phyloP scores from a whole-genome alignment of 2,329 filamentous ascomycete genomes.

The Fusarium sp. region DNA sequence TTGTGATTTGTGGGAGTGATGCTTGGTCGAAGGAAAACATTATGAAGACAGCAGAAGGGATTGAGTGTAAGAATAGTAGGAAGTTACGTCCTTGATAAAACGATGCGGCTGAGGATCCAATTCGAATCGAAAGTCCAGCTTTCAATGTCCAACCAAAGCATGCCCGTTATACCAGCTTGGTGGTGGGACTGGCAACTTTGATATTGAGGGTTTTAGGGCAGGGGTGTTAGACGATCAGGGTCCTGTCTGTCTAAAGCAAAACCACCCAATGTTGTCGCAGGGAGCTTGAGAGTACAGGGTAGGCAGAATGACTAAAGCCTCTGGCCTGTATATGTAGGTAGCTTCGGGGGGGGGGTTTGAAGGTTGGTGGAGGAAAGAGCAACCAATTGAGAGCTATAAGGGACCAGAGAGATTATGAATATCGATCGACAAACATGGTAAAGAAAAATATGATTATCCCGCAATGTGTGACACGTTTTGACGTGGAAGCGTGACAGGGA shows the following conservation, averaged over 20 bases:
- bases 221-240: conserved; percentile 22
- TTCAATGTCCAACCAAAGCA: conserved; percentile 4
- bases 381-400: neutral
- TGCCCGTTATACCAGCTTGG: conserved; percentile 1
- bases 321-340: neutral
- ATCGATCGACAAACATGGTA: neutral
- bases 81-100: neutral
- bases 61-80: neutral
- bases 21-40: conserved; percentile 71
- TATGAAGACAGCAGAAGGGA: conserved; percentile 13
- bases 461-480: conserved; percentile 18
- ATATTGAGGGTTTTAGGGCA: conserved; percentile 31
- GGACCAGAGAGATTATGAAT: neutral
- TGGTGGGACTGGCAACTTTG: conserved; percentile 21
- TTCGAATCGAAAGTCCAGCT: conserved; percentile 11
- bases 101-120: neutral
- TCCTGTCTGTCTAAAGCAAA: conserved; percentile 22
- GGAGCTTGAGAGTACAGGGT: conserved; percentile 26
- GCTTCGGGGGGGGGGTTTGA: neutral
- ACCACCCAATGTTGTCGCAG: conserved; percentile 35
- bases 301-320: neutral
- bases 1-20: conserved; percentile 68
- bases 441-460: conserved; percentile 10
- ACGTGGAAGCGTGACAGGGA: neutral
- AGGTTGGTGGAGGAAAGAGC: neutral